Base-by-base conservation (phyloP, 306 rosid genomes). In the Vicia sativa region DNA sequence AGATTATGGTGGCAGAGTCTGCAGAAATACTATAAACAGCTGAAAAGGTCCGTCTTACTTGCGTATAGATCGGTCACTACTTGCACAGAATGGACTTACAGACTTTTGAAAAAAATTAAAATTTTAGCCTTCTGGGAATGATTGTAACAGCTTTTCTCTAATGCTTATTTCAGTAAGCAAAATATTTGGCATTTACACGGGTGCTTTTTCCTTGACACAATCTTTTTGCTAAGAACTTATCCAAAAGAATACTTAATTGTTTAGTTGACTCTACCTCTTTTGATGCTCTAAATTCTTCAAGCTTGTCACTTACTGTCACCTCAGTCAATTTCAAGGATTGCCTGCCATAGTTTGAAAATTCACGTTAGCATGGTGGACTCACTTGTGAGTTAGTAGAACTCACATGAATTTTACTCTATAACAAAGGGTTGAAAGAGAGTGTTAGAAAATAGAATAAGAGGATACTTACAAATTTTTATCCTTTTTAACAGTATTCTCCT, bases 241-340 rank as follows among this genome's bases (percentile, higher is more conserved):
- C 74, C 18, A 71, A 65, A 62, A 61, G 15, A 34, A 54, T 28
- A 46, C 72, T 31, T 11, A 63, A 48, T 41, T 34, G 67, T 26
- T 68, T 76, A 42, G 58, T 59, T 72, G 37, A 74, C 56, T 52
- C 31, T 67, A 95, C 99, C 96, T 95, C 95, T 83, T 95, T 95
- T 68, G 95, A 83, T 69, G 99, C 97, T 76, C 99, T 85, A 50
- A 95, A 95, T 41, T 85, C 80, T 76, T 95, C 99, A 76, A 95
- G 86, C 77, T 88, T 84, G 85, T 95, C 97, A 73, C 99, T 88
- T 72, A 77, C 96, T 21, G 92, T 87, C 77, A 95, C 95, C 82
- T 90, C 97, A 11, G 95, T 95, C 72, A 95, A 85, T 72, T 87
- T 95, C 73, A 78, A 26, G 45, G 86, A 72, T 39, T 84, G 69